Base-by-base conservation (phyloP, 1,139 yeast species). In the Yamadazyma spencermartinsiae region DNA sequence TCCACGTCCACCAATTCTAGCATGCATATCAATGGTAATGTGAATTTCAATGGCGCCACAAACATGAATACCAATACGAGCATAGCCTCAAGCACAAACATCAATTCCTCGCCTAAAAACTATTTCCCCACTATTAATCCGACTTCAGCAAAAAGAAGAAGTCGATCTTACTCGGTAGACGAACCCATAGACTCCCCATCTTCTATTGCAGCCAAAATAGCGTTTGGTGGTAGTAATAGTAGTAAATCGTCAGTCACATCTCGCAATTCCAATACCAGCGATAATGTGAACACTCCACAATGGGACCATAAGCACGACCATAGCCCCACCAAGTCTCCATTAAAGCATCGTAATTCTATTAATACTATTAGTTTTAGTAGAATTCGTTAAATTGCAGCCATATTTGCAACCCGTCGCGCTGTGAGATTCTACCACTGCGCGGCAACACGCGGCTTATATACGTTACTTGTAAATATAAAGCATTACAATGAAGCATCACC, bases 291-390 rank as follows among this genome's bases (percentile, higher is more conserved):
- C n/a, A 28, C 13, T 16, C 31, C 31, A 28, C 29, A n/a, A 26
- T 12, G 14, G 14, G 16, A 12, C 8, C 14, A 28, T 7, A 23
- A 23, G n/a, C 26, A 11, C n/a, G 26, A 23, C 8, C 23, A 20
- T 20, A 23, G 26, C 9, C 31, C 32, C 29, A 13, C 30, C 12
- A 25, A 21, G 12, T 31, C 40, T 5, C 50, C 52, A 12, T 36
- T 40, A 19, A 49, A 46, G 27, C 45, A 41, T 28, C 45, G 44
- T 27, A 39, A 41, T 31, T 44, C 52, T 7, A 46, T 48, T 7
- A 48, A 37, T 29, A 46, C 53, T 4, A 60, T 66, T 11, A 61
- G 62, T 41, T 66, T 66, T 41, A 66, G 65, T 45, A 54, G 72
- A 41, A 52, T 65, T 12, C 51, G 71, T 30, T 62, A 46, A 42